A percentile compares a stretch with the other conserved stretches of the same genome.
These are phyloP conservation scores for Neurospora tetrasperma DNA, from an alignment of 495 filamentous ascomycete genomes.

Conservation along the genomic window DNA sequence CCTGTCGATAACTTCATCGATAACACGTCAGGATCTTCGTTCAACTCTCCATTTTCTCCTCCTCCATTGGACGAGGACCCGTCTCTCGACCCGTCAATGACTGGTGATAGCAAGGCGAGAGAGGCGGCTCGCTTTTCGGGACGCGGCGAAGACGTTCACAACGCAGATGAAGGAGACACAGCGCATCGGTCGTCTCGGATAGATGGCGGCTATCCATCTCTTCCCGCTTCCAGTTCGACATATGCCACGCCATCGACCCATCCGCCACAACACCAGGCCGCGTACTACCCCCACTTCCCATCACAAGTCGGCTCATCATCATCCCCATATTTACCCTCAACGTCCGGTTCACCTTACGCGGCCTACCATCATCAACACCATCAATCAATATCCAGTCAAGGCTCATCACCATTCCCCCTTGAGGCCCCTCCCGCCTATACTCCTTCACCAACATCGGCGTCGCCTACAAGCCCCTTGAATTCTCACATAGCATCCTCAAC, in stretches of 20 bases:
- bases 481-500: not conserved
- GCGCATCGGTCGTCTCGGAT: not conserved
- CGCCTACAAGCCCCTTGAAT: slow-evolving; percentile 19
- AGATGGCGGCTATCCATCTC: not conserved
- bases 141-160: not conserved
- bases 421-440: slow-evolving; percentile 40
- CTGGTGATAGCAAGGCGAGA: slow-evolving; percentile 29
- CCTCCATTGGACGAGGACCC: not conserved
- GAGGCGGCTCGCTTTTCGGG: slow-evolving; percentile 21
- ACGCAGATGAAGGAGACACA: not conserved
- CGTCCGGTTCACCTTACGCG: slow-evolving; percentile 16
- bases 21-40: not conserved
- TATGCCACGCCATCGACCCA: slow-evolving; percentile 1
- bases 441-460: slow-evolving; percentile 27
- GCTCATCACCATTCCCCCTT: slow-evolving; percentile 16
- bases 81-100: slow-evolving; percentile 11
- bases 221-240: not conserved
- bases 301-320: slow-evolving; percentile 4
- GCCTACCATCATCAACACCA: slow-evolving; percentile 1
- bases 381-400: not conserved
- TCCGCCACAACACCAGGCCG: slow-evolving; percentile 6
- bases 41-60: not conserved
- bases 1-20: not conserved
- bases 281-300: slow-evolving; percentile 16
- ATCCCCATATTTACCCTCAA: slow-evolving; percentile 12